Conservation (phyloP, 2,329 filamentous ascomycete species). For the Sporothrix luriei region DNA sequence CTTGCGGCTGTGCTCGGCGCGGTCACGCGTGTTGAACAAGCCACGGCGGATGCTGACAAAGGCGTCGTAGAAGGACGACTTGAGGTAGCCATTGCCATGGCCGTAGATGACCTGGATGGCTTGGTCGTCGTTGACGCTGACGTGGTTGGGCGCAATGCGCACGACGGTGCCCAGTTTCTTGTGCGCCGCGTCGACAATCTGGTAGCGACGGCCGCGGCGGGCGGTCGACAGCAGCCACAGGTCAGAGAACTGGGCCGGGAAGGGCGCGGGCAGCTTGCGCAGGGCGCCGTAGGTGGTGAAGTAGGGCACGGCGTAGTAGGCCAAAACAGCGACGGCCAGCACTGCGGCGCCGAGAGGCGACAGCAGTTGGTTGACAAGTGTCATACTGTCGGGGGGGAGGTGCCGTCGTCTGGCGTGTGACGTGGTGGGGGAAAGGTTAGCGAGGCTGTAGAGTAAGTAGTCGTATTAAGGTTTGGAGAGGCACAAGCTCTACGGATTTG, state of each 20-base stretch:
- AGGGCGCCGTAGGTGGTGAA: constrained; percentile 57
- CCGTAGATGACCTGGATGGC: constrained; percentile 79
- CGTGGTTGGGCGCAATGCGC: constrained; percentile 79
- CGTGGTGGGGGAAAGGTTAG: neutral
- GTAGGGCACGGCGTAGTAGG: constrained; percentile 63
- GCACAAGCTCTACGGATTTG: neutral
- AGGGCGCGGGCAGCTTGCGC: constrained; percentile 62
- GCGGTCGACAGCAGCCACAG: constrained; percentile 74
- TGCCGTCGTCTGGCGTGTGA: neutral
- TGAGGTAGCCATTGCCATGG: constrained; percentile 74
- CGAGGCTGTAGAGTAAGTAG: neutral
- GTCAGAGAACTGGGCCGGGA: constrained; percentile 68
- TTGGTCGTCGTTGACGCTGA: constrained; percentile 78
- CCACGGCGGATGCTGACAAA: constrained; percentile 86
- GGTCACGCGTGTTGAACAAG: constrained; percentile 85
- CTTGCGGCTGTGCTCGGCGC: constrained; percentile 82
- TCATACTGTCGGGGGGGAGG: neutral
- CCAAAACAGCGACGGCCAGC: constrained; percentile 52
- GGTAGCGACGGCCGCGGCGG: constrained; percentile 67
- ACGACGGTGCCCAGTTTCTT: constrained; percentile 77
- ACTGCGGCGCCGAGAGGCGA: constrained; percentile 53
- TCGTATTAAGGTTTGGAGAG: neutral
- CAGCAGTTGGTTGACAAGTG: constrained; percentile 38
- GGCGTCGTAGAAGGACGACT: constrained; percentile 81
- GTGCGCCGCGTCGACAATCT: constrained; percentile 70